Percentiles rank a stretch among this genome's conserved stretches.
Evolutionary conservation across 2,329 filamentous ascomycete species (phyloP).

Genomic region (Aureobasidium vineae): DNA sequence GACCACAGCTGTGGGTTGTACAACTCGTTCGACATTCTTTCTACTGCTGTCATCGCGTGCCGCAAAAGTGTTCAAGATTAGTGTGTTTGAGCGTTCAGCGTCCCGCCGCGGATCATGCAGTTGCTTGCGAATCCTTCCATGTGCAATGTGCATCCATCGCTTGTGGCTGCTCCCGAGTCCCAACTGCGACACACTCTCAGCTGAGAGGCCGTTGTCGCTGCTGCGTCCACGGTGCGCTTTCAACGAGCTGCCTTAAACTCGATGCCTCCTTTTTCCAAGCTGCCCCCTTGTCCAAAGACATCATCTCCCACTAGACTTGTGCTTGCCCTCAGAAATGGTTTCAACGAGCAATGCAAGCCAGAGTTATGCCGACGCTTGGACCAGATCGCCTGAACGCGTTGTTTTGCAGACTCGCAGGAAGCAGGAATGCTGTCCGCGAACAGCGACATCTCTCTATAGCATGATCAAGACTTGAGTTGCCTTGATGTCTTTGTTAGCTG

Average conservation of each 20-base stretch:
- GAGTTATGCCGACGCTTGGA: constrained; percentile 22
- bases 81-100: constrained; percentile 18
- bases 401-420: constrained; percentile 3
- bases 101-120: constrained; percentile 22
- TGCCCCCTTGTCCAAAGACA: background rate
- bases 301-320: background rate
- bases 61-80: constrained; percentile 1
- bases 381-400: constrained; percentile 12
- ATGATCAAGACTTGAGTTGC: background rate
- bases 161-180: constrained; percentile 10
- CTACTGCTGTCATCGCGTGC: background rate
- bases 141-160: constrained; percentile 14
- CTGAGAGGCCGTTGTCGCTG: constrained; percentile 13
- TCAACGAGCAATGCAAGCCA: constrained; percentile 8
- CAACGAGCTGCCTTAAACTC: background rate
- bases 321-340: background rate
- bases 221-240: background rate
- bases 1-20: background rate
- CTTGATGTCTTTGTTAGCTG: constrained; percentile 2
- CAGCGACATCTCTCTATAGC: constrained; percentile 5
- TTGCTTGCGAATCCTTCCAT: constrained; percentile 15
- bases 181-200: background rate
- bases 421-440: constrained; percentile 22
- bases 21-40: background rate
- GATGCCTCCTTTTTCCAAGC: background rate